These are phyloP conservation scores for Pythium aristosporum DNA, from an alignment of 352 stramenopile genomes.

Conservation along the genomic window DNA sequence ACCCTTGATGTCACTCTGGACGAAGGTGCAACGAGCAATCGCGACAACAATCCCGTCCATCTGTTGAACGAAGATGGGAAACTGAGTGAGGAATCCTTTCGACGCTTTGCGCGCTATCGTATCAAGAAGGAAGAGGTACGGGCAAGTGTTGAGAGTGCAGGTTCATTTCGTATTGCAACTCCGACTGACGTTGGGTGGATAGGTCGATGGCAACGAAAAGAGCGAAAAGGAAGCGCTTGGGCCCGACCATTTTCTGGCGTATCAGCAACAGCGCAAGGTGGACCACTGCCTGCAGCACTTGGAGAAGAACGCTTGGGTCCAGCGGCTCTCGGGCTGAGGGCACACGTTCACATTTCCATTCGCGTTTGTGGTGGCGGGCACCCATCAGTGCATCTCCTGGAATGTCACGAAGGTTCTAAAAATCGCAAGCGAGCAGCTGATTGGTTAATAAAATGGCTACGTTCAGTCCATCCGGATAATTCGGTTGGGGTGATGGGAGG, in stretches of 20 bases:
- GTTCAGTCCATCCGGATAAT: conserved; percentile 18
- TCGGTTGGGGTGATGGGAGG: neutral
- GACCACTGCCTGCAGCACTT: conserved; percentile 61
- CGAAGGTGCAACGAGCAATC: neutral
- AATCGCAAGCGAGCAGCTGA: conserved; percentile 1
- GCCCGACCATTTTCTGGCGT: conserved; percentile 56
- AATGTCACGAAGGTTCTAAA: neutral
- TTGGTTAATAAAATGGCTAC: conserved; percentile 21
- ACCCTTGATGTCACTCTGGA: conserved; percentile 24
- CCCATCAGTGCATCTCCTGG: neutral
- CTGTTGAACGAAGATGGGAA: conserved; percentile 49
- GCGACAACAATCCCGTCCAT: conserved; percentile 19
- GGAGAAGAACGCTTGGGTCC: conserved; percentile 40
- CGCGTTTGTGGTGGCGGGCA: neutral
- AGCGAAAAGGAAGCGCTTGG: conserved; percentile 24
- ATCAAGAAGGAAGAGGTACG: conserved; percentile 64
- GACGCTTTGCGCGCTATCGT: conserved; percentile 59
- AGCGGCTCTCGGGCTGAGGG: conserved; percentile 22
- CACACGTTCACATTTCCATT: neutral
- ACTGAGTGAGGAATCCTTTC: conserved; percentile 71
- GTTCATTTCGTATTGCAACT: neutral
- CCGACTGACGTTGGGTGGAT: too few relatives aligned
- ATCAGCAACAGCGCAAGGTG: conserved; percentile 57
- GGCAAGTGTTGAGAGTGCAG: neutral
- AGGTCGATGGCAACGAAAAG: conserved; percentile 26